These are phyloP conservation scores for Pisolithus sp. DNA, from an alignment of 768 basidiomycete species.

Conservation along the genomic window DNA sequence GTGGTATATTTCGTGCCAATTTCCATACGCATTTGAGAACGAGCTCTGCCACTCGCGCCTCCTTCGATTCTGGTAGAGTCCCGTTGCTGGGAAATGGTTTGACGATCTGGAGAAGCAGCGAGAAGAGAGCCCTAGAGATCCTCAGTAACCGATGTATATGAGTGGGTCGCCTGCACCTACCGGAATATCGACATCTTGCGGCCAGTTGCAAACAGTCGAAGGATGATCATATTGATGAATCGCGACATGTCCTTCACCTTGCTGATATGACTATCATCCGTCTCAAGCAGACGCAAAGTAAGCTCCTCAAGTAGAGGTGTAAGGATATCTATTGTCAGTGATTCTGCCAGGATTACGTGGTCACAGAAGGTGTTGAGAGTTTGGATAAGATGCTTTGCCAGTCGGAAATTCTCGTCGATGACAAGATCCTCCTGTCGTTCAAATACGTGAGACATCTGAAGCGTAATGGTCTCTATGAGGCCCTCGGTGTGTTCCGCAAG, in stretches of 20 bases:
- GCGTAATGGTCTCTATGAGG: slow-evolving; percentile 82
- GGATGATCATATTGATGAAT: slow-evolving; percentile 98
- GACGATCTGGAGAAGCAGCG: slow-evolving; percentile 73
- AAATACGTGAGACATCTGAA: slow-evolving; percentile 90
- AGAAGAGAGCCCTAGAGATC: slow-evolving; percentile 50
- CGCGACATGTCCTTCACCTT: slow-evolving; percentile 90
- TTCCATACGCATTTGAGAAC: slow-evolving; percentile 98
- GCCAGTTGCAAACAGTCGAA: slow-evolving; percentile 87
- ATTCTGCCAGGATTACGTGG: slow-evolving; percentile 80
- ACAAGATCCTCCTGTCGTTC: slow-evolving; percentile 71
- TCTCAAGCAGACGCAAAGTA: slow-evolving; percentile 85
- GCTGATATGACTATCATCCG: slow-evolving; percentile 77
- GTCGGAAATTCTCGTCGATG: slow-evolving; percentile 76
- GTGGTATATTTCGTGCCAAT: slow-evolving; percentile 87
- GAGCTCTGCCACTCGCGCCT: slow-evolving; percentile 85
- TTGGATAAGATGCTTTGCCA: slow-evolving; percentile 97
- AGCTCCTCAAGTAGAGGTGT: slow-evolving; percentile 87
- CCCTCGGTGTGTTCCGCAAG: slow-evolving; percentile 75
- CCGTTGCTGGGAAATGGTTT: slow-evolving; percentile 77
- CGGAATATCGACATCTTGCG: slow-evolving; percentile 87
- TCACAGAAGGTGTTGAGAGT: slow-evolving; percentile 94
- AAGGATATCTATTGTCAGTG: slow-evolving; percentile 77
- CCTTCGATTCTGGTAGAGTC: slow-evolving; percentile 67
- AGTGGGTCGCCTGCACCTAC: slow-evolving; percentile 37
- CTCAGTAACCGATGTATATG: slow-evolving; percentile 1